A percentile compares a stretch with the other conserved stretches of the same genome.
These are phyloP conservation scores for Neurospora africana DNA, from an alignment of 495 filamentous ascomycete genomes.

Conservation along the genomic window DNA sequence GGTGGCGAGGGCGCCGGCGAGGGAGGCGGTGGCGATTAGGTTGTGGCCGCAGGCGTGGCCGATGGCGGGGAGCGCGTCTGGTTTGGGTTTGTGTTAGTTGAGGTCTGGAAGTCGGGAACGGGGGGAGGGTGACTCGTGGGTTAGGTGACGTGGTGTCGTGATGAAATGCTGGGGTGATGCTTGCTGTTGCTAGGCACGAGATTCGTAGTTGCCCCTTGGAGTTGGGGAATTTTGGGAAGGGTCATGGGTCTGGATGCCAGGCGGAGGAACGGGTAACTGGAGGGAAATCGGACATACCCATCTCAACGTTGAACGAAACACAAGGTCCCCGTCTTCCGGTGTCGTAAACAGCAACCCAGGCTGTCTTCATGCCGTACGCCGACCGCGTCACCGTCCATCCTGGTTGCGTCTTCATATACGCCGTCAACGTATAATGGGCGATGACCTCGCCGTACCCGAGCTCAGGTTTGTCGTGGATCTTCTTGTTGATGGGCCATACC, in stretches of 20 bases:
- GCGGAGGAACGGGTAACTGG: not conserved
- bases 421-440: constrained; percentile 47
- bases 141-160: not conserved
- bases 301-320: constrained; percentile 50
- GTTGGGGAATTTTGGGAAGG: too few relatives aligned
- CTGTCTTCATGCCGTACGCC: constrained; percentile 44
- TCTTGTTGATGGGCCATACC: constrained; percentile 33
- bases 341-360: constrained; percentile 45
- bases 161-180: not conserved
- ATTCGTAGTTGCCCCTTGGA: too few relatives aligned
- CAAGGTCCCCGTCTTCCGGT: constrained; percentile 36
- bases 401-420: constrained; percentile 40
- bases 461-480: constrained; percentile 55
- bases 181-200: not conserved
- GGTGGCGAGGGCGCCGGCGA: constrained; percentile 49
- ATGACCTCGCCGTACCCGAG: constrained; percentile 45
- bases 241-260: not conserved
- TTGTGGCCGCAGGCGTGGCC: constrained; percentile 65
- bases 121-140: not conserved
- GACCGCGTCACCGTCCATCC: constrained; percentile 47
- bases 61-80: constrained; percentile 47
- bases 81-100: not conserved
- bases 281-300: constrained; percentile 27
- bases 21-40: constrained; percentile 53
- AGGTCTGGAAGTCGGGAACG: not conserved